Base-by-base conservation (phyloP, 176 grass and related monocot species). In the Hsuehochloa calcarea region DNA sequence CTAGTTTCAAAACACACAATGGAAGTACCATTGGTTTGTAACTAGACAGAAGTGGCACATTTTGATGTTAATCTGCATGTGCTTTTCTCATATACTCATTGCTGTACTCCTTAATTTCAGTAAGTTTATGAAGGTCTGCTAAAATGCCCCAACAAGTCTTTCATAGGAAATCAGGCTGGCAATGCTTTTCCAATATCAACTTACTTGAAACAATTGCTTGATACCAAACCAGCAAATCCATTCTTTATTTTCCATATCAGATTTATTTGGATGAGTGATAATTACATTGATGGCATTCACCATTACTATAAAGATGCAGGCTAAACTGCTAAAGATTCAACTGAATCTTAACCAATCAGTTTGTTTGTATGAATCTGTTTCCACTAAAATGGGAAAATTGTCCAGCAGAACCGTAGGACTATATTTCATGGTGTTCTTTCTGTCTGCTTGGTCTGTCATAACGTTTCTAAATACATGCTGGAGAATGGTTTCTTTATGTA, bases 121-220 rank as follows among this genome's bases (percentile, higher is more conserved):
- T 62, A 64, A 27, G 22, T 45, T 20, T 66, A 49, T 49, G 40
- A 26, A 47, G 3, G 2, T n/a, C 16, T 23, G 50, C 25, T 78
- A n/a, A 60, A 68, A 70, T 79, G 27, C 25, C 23, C 7, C 7
- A 8, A 9, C 25, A 45, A 78, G 19, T 78, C 19, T 59, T 85
- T 17, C 19, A 60, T 38, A 70, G 10, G 39, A 69, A 55, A 70
- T 59, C 20, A 60, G 3, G 8, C 25, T 76, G 62, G 25, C 5
- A 16, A 35, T 66, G 63, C 62, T 69, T 77, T 56, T 31, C 60
- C 34, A 85, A 55, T 34, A 75, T 76, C n/a, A 11, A 55, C 35
- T 12, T 41, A 41, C 37, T 68, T 56, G 34, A 56, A 55, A 55
- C 10, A 15, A 77, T n/a, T 69, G 1, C 66, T 69, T 41, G 66